These are phyloP conservation scores for Elaeagnus macrophylla DNA, from an alignment of 306 rosid species.

Conservation along the genomic window DNA sequence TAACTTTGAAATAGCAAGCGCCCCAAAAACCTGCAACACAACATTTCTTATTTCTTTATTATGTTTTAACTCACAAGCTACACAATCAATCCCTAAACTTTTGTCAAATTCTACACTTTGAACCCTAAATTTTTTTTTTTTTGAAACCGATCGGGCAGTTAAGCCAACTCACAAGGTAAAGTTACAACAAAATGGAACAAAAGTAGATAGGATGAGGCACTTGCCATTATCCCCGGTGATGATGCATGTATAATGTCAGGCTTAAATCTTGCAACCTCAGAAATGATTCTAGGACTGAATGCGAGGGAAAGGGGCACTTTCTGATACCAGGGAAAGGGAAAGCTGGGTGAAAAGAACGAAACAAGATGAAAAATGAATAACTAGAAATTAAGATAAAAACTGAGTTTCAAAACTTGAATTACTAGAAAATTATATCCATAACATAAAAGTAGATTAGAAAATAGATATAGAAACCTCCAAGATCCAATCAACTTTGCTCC, in stretches of 20 bases:
- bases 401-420: background rate
- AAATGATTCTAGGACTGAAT: constrained; percentile 95
- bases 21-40: constrained; percentile 79
- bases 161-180: background rate
- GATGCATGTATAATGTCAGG: constrained; percentile 99
- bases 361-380: constrained; percentile 4
- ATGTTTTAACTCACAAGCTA: no score
- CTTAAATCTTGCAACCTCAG: constrained; percentile 90
- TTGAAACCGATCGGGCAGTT: no score
- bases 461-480: constrained; percentile 43
- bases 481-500: constrained; percentile 93
- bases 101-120: no score
- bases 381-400: constrained; percentile 10
- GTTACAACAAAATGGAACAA: background rate
- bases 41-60: constrained; percentile 4
- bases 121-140: no score
- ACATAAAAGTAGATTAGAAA: background rate
- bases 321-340: constrained; percentile 87
- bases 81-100: no score
- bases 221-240: constrained; percentile 93
- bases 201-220: constrained; percentile 12
- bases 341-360: constrained; percentile 39
- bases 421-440: background rate
- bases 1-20: constrained; percentile 80
- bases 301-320: constrained; percentile 97